Base-by-base conservation (phyloP, 148 eudicot species). In the Rhododendron henanense region DNA sequence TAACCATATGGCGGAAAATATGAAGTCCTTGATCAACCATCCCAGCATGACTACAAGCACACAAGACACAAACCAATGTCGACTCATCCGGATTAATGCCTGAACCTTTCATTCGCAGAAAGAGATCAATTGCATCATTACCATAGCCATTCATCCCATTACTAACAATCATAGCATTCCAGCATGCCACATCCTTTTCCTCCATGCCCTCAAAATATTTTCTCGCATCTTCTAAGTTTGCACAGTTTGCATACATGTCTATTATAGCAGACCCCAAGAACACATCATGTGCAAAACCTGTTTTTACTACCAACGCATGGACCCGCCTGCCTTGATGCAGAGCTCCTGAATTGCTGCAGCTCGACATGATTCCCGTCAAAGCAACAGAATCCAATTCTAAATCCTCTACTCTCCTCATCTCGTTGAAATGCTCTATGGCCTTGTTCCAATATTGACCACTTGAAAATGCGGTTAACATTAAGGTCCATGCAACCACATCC, bases 161-260 rank as follows among this genome's bases (percentile, higher is more conserved):
- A 79, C 93, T 93, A 41, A 88, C 86, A 84, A 93, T 92, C 89
- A 92, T 82, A 2, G 93, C 90, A 81, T 92, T 93, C 95, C 95
- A 92, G 71, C 92, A 90, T 14, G 87, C 89, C 25, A 89, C 89
- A 87, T 93, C 94, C 83, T 92, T 93, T 19, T 65, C 69, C 53
- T 81, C 89, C 90, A 93, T 88, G 74, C 7, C 67, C 76, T 84
- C 83, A 77, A 93, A 92, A 45, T 67, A 90, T 59, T 25, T 89
- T 74, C 78, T 88, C 2, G 88, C 94, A 61, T 88, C 88, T 16
- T 21, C 89, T 39, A 89, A 84, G 63, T 82, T 86, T 67, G 89
- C 92, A 86, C 86, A 92, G 39, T 87, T 88, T 19, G 90, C 85
- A 73, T 91, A 91, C 93, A 93, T 90, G 89, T 90, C 90, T 82